phyloP scores from a whole-genome alignment of 1,139 yeast genomes.

The Arxiozyma bovina region DNA sequence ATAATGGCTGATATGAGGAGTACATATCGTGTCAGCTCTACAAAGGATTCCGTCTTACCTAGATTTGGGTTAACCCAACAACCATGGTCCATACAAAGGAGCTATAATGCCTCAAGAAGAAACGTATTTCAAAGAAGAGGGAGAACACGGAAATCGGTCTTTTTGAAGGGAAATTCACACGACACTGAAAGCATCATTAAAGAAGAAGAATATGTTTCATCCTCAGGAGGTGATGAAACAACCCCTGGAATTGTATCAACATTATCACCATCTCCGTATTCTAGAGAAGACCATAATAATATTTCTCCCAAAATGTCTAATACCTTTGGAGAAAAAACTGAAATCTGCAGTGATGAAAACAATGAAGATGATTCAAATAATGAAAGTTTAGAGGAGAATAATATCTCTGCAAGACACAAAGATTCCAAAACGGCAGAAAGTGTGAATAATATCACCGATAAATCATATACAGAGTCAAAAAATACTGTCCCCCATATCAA shows the following conservation, averaged over 20 bases:
- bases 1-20: slow-evolving; percentile 17
- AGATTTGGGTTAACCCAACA: slow-evolving; percentile 18
- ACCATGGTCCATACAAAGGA: slow-evolving; percentile 35
- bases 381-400: slow-evolving; percentile 11
- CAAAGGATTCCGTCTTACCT: slow-evolving; percentile 26
- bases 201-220: slow-evolving; percentile 23
- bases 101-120: slow-evolving; percentile 34
- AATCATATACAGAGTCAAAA: background rate
- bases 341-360: background rate
- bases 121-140: slow-evolving; percentile 19
- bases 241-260: background rate
- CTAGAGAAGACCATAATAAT: background rate
- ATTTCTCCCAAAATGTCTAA: background rate
- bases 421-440: background rate
- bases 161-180: slow-evolving; percentile 13
- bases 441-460: background rate
- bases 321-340: background rate
- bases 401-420: background rate
- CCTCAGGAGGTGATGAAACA: slow-evolving; percentile 14
- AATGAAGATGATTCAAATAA: slow-evolving; percentile 4
- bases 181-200: slow-evolving; percentile 26
- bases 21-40: slow-evolving; percentile 10
- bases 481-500: background rate
- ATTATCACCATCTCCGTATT: background rate
- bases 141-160: slow-evolving; percentile 16